These are phyloP conservation scores for Zygnema circumcarinatum DNA, from an alignment of 139 green algal species.

Conservation along the genomic window DNA sequence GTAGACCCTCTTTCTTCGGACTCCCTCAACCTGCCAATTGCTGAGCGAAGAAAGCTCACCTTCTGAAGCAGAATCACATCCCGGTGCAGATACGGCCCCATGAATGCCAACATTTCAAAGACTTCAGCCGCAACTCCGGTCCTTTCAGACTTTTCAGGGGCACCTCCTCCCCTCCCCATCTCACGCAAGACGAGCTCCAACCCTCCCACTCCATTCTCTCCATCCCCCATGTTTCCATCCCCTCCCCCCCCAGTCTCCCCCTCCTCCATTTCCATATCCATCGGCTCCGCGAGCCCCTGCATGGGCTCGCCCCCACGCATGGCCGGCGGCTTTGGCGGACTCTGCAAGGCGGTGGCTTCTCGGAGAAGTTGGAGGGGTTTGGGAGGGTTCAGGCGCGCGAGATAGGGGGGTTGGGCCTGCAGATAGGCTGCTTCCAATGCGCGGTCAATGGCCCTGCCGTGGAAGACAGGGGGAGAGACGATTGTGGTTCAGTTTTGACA, in stretches of 20 bases:
- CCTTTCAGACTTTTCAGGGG: constrained; percentile 18
- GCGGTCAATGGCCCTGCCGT: neutral
- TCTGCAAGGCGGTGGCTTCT: too few relatives aligned
- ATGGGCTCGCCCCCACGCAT: neutral
- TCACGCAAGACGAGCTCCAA: too few relatives aligned
- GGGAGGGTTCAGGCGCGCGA: neutral
- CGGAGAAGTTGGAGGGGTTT: too few relatives aligned
- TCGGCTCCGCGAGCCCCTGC: neutral
- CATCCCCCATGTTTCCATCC: constrained; percentile 20
- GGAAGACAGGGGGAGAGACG: too few relatives aligned
- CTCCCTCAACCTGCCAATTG: too few relatives aligned
- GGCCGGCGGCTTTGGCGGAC: neutral
- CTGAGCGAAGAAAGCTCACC: too few relatives aligned
- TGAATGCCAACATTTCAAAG: constrained; percentile 44
- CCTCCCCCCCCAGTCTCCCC: neutral
- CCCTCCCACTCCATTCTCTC: constrained; percentile 17
- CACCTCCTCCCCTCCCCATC: too few relatives aligned
- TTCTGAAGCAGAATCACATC: constrained; percentile 57
- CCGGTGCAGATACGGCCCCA: constrained; percentile 55
- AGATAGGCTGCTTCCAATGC: neutral
- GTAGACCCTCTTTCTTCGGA: too few relatives aligned
- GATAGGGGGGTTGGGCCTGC: neutral
- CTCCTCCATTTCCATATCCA: neutral
- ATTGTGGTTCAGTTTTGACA: too few relatives aligned
- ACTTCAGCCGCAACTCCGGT: constrained; percentile 16